phyloP scores from a whole-genome alignment of 345 rosid genomes.

The Populus pruinosa region DNA sequence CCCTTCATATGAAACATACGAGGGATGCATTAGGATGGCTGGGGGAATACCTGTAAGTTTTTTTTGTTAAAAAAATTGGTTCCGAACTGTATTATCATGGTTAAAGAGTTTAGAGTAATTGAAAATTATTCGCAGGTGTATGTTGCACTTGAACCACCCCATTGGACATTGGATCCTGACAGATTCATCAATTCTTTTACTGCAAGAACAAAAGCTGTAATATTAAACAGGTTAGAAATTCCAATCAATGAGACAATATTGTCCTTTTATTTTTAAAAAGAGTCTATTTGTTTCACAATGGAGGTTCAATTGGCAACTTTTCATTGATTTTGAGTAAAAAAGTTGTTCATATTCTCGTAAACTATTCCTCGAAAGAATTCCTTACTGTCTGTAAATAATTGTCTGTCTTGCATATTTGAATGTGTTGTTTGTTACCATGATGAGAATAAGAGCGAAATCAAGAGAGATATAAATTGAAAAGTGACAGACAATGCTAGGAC shows the following conservation, averaged over 20 bases:
- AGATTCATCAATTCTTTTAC: slow-evolving; percentile 46
- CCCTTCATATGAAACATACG: slow-evolving; percentile 55
- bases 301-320: too few relatives aligned
- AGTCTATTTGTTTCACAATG: neutral
- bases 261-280: neutral
- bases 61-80: neutral
- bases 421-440: neutral
- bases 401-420: too few relatives aligned
- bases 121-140: slow-evolving; percentile 35
- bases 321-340: too few relatives aligned
- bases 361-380: too few relatives aligned
- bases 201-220: slow-evolving; percentile 43
- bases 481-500: neutral
- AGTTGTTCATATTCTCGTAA: too few relatives aligned
- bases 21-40: slow-evolving; percentile 44
- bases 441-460: neutral
- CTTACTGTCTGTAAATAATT: too few relatives aligned
- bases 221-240: slow-evolving; percentile 52
- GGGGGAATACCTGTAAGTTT: slow-evolving; percentile 56
- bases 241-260: neutral
- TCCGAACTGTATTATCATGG: neutral
- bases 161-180: slow-evolving; percentile 44
- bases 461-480: neutral
- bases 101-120: neutral
- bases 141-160: slow-evolving; percentile 55